phyloP scores from a whole-genome alignment of 495 filamentous ascomycete genomes.

The Chaetomium tenue region DNA sequence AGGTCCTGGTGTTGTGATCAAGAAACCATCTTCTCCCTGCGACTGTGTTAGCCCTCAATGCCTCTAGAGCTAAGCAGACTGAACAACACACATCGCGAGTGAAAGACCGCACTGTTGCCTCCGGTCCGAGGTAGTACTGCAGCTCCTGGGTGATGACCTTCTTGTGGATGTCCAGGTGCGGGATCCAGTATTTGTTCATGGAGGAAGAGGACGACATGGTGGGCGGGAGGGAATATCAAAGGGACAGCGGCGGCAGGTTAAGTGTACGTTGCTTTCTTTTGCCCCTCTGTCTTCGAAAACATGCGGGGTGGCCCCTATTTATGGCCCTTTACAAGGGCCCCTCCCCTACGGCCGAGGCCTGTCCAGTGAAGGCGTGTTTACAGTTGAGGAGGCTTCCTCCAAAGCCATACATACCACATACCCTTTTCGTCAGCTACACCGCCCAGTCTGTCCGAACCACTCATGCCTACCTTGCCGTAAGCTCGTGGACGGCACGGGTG shows the following conservation, averaged over 20 bases:
- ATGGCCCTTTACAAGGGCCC: conserved; percentile 17
- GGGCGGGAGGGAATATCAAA: not conserved
- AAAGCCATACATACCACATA: conserved; percentile 24
- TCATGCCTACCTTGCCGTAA: conserved; percentile 24
- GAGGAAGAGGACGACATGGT: conserved; percentile 43
- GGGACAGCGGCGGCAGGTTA: not conserved
- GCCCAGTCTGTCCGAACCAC: conserved; percentile 29
- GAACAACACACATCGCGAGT: conserved; percentile 48
- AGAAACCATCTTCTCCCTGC: conserved; percentile 56
- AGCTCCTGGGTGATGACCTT: conserved; percentile 57
- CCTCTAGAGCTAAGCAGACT: conserved; percentile 18
- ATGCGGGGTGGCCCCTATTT: conserved; percentile 24
- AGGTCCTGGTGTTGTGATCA: conserved; percentile 55
- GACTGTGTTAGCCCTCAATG: conserved; percentile 32
- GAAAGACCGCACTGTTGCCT: conserved; percentile 53
- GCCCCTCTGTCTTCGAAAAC: not conserved
- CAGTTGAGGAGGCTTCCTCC: conserved; percentile 22
- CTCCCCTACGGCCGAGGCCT: conserved; percentile 15
- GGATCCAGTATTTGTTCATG: conserved; percentile 59
- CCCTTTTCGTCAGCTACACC: conserved; percentile 24
- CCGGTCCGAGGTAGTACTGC: conserved; percentile 55
- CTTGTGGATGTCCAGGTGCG: conserved; percentile 56
- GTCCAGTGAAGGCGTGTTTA: conserved; percentile 27
- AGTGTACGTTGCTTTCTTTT: conserved; percentile 11
- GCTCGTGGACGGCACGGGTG: conserved; percentile 18